phyloP scores from a whole-genome alignment of 208 protist genomes.

The Lotmaria passim region DNA sequence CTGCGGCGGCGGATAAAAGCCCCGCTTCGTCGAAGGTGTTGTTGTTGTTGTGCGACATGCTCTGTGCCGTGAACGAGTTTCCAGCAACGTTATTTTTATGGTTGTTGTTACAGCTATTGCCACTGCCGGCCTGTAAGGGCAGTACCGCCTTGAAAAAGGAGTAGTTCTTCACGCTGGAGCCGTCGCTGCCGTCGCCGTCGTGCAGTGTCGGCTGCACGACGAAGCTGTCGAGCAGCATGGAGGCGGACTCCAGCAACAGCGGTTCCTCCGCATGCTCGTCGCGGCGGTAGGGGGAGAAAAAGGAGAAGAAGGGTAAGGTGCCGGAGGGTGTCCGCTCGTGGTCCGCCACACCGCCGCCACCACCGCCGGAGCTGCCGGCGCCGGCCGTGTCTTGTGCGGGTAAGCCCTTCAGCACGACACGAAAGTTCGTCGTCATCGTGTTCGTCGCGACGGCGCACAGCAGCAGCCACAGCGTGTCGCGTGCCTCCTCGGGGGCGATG shows the following conservation, averaged over 20 bases:
- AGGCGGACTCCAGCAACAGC: slow-evolving; percentile 23
- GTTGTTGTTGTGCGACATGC: slow-evolving; percentile 3
- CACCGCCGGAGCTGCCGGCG: neutral
- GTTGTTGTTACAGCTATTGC: too few species aligned
- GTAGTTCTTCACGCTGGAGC: neutral
- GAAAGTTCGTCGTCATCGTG: slow-evolving; percentile 22
- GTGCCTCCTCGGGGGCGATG: slow-evolving; percentile 57
- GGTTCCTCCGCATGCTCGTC: slow-evolving; percentile 17
- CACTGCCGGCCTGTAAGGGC: neutral
- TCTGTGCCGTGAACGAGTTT: neutral
- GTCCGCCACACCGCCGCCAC: neutral
- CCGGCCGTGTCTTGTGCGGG: slow-evolving; percentile 10
- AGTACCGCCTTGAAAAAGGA: neutral
- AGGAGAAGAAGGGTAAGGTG: slow-evolving; percentile 9
- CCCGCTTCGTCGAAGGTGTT: slow-evolving; percentile 18
- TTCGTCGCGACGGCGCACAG: slow-evolving; percentile 57
- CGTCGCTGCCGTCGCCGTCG: neutral
- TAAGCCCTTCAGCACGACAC: slow-evolving; percentile 33
- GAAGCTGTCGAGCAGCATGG: slow-evolving; percentile 42
- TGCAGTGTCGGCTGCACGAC: slow-evolving; percentile 28
- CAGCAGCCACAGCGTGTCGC: slow-evolving; percentile 67
- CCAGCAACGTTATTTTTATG: too few species aligned
- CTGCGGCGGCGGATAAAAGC: neutral
- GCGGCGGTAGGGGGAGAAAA: slow-evolving; percentile 19
- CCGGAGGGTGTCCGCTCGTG: slow-evolving; percentile 9